These are phyloP conservation scores for Tolypocladium paradoxum DNA, from an alignment of 2,329 filamentous ascomycete species.

Conservation along the genomic window DNA sequence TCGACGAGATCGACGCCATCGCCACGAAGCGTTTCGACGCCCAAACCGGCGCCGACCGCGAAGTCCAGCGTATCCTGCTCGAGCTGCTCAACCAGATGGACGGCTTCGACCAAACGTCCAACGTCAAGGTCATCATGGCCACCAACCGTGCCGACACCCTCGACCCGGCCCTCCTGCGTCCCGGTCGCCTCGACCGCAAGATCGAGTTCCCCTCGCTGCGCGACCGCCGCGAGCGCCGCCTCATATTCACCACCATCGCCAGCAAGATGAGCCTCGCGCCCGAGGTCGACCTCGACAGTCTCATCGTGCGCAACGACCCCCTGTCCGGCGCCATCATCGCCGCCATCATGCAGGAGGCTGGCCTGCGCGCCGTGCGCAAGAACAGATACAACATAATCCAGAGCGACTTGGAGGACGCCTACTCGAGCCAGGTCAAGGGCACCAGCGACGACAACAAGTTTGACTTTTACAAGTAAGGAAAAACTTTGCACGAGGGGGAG, in stretches of 20 bases:
- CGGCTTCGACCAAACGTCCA: constrained; percentile 96
- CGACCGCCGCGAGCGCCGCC: constrained; percentile 84
- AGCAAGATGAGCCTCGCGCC: constrained; percentile 94
- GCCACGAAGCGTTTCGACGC: constrained; percentile 99
- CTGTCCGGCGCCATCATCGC: constrained; percentile 92
- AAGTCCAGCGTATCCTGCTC: constrained; percentile 95
- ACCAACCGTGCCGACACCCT: constrained; percentile 97
- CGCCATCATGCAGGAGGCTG: constrained; percentile 98
- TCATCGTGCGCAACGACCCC: constrained; percentile 95
- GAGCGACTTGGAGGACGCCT: constrained; percentile 90
- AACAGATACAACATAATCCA: constrained; percentile 99
- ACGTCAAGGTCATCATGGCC: constrained; percentile 99
- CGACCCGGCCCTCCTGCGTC: constrained; percentile 86
- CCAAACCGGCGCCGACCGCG: constrained; percentile 93
- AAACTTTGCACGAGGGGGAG: too few species aligned
- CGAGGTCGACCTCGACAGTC: constrained; percentile 88
- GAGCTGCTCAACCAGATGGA: constrained; percentile 99
- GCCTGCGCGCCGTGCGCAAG: constrained; percentile 86
- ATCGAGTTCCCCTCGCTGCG: constrained; percentile 96
- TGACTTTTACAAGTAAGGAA: constrained; percentile 75
- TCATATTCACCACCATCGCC: constrained; percentile 97
- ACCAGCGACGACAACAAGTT: constrained; percentile 60
- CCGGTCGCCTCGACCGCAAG: constrained; percentile 92
- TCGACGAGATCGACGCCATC: constrained; percentile 98
- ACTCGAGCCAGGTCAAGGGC: constrained; percentile 91